Percentiles rank a stretch among this genome's conserved stretches.
Evolutionary conservation across 2,329 filamentous ascomycete genomes (phyloP).

Genomic region (Sporothrix luriei): DNA sequence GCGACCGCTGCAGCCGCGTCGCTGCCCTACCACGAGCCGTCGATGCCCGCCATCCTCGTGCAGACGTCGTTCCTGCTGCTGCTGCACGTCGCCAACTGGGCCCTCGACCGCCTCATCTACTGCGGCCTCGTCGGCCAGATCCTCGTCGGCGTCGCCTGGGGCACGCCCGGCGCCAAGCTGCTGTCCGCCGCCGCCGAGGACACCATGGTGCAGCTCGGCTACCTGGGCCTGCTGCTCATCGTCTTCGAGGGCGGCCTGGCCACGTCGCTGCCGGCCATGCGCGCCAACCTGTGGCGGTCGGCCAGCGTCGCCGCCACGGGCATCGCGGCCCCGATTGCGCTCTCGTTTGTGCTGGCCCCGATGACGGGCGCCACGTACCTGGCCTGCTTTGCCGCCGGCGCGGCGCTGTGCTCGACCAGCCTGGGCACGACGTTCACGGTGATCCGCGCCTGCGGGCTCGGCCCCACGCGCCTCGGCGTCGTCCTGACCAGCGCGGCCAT

Average conservation of each 20-base stretch:
- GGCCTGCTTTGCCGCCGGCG: constrained; percentile 72
- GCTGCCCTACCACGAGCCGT: constrained; percentile 61
- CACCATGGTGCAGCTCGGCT: constrained; percentile 66
- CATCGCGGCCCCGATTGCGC: constrained; percentile 62
- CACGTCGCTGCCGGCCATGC: constrained; percentile 57
- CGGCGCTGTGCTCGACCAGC: constrained; percentile 72
- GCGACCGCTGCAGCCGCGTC: neutral
- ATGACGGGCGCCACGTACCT: constrained; percentile 51
- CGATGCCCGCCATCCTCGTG: constrained; percentile 61
- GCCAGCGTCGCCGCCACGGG: constrained; percentile 66
- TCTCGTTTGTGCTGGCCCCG: constrained; percentile 63
- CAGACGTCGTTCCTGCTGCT: constrained; percentile 64
- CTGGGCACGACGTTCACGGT: constrained; percentile 70
- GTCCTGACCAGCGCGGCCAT: constrained; percentile 73
- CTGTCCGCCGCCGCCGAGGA: constrained; percentile 56
- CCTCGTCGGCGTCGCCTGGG: constrained; percentile 70
- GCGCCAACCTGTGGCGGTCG: constrained; percentile 63
- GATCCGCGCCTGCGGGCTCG: constrained; percentile 49
- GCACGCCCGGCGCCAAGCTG: constrained; percentile 65
- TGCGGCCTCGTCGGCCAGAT: constrained; percentile 74
- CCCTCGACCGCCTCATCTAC: constrained; percentile 63
- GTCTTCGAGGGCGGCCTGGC: constrained; percentile 71
- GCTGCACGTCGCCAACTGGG: constrained; percentile 60
- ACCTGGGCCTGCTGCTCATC: constrained; percentile 70
- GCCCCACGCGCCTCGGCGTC: constrained; percentile 54